Evolutionary conservation across 2,329 filamentous ascomycete species (phyloP), one percentile per base, ranked within the genome.

Genomic region (Aspergillus transmontanensis): DNA sequence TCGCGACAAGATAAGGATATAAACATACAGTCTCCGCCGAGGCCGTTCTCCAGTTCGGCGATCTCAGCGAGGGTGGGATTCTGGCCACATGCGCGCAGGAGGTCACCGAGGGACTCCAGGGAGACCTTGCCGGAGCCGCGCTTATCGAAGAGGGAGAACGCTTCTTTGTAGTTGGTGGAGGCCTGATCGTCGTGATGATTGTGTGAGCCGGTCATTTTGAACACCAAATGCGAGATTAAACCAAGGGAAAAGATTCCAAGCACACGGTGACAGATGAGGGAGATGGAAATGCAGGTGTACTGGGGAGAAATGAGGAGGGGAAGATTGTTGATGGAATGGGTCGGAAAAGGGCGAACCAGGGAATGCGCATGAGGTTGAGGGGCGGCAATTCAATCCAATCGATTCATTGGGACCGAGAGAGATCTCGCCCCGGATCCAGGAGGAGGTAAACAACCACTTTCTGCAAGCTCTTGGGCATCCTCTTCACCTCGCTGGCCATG

Each of bases 101-200:
- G 87, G 79, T 99, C 95, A 72, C 95, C 95, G 62, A 99, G 88
- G 68, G 90, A 90, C 70, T 94, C 91, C 79, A 94, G 85, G 46
- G 91, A 82, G 72, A 98, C 95, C 73, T 94, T 94, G 77, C 94
- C 94, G 78, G 92, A 96, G 78, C 95, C 95, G 80, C 95, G 94
- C 89, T 97, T 98, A 87, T 99, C 95, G 86, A 98, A 99, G 79
- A 99, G 91, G 75, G 94, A 94, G 83, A 99, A 99, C 72, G 95
- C 95, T 90, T 99, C 95, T 86, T 98, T 98, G 92, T 98, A 99
- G 90, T 99, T 98, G 84, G 94, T 98, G 66, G 87, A 88, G 78
- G 87, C 86, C 87, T 89, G 86, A 43, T 76, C 73, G 66, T 73
- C 57, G 56, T 70, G 59, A 51, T 39, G 28, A 48, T 66, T 53